Percentiles rank a stretch among this genome's conserved stretches.
phyloP scores from a whole-genome alignment of 106 monocot genomes.

The Chionographis japonica region DNA sequence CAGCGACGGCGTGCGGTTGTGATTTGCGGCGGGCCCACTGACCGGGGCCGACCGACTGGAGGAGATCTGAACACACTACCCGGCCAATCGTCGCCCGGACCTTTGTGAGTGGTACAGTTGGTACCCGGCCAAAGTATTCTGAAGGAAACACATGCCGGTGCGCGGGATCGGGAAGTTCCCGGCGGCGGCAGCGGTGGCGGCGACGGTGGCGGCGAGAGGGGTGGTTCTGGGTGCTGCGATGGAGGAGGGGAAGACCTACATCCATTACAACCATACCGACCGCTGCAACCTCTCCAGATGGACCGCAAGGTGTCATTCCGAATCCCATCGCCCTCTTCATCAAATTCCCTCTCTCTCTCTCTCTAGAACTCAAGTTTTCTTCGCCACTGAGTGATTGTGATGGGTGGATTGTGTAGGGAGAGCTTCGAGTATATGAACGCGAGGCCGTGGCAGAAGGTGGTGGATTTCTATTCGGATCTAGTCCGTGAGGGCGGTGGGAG shows the following conservation, averaged over 20 bases:
- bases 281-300: conserved; percentile 49
- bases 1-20: no score
- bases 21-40: no score
- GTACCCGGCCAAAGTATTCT: no score
- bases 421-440: conserved; percentile 69
- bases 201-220: conserved; percentile 4
- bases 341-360: not conserved
- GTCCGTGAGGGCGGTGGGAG: conserved; percentile 28
- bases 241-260: conserved; percentile 27
- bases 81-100: no score
- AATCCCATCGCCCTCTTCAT: not conserved
- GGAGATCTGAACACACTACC: no score
- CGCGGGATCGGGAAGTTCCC: not conserved
- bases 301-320: conserved; percentile 44
- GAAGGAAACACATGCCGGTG: no score
- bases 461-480: conserved; percentile 63
- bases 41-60: no score
- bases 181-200: not conserved
- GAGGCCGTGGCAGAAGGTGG: conserved; percentile 62
- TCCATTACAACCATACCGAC: conserved; percentile 68
- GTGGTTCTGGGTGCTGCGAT: conserved; percentile 3
- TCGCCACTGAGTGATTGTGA: not conserved
- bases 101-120: no score
- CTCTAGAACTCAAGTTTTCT: not conserved
- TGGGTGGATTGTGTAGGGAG: conserved; percentile 36